These are phyloP conservation scores for Ceratobasidium papillatum DNA, from an alignment of 1,284 basidiomycete genomes.

Conservation along the genomic window DNA sequence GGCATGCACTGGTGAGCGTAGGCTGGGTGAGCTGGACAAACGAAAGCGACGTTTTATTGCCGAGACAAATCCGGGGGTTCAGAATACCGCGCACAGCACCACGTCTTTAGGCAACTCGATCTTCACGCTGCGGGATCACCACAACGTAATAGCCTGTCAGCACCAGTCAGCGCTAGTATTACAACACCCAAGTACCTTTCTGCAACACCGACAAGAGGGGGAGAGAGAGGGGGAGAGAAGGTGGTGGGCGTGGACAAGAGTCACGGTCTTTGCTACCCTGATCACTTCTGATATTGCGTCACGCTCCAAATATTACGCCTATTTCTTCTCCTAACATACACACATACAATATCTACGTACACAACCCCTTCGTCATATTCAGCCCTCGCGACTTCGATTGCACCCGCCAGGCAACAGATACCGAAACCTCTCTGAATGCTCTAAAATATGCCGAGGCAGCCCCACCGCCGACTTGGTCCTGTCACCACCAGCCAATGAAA, in stretches of 20 bases:
- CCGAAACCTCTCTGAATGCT: slow-evolving; percentile 60
- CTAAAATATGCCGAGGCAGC: slow-evolving; percentile 62
- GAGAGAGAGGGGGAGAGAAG: background rate
- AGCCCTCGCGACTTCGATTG: slow-evolving; percentile 44
- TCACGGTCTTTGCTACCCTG: background rate
- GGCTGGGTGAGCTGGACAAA: background rate
- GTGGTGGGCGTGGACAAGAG: slow-evolving; percentile 10
- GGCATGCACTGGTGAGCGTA: background rate
- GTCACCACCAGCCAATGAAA: no score
- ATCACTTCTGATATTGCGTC: slow-evolving; percentile 17
- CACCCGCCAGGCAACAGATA: slow-evolving; percentile 71
- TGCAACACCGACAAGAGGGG: no score
- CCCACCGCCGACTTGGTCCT: slow-evolving; percentile 60
- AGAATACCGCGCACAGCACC: slow-evolving; percentile 1
- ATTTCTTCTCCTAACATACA: background rate
- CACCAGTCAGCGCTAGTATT: no score
- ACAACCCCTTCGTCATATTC: no score
- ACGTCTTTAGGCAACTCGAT: background rate
- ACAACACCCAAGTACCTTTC: no score
- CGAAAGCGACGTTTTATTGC: background rate
- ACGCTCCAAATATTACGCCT: slow-evolving; percentile 16
- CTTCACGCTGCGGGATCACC: background rate
- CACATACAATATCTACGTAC: background rate
- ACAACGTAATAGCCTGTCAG: background rate
- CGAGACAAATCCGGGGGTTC: slow-evolving; percentile 13